phyloP scores from a whole-genome alignment of 208 protist genomes.

The Endotrypanum monterogeii region DNA sequence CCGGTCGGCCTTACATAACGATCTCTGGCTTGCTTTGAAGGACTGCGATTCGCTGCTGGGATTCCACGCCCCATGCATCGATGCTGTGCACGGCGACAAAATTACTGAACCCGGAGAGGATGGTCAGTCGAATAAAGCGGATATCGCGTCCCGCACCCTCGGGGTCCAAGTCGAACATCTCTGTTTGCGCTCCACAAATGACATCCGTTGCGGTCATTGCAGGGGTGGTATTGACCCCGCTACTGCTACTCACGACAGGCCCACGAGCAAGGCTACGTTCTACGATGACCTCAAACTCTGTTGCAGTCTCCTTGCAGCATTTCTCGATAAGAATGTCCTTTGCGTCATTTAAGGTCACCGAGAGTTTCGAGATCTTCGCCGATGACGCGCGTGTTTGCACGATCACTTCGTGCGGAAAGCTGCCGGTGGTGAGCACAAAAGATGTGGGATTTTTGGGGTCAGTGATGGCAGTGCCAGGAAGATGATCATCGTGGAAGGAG shows the following conservation, averaged over 20 bases:
- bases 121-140: constrained; percentile 51
- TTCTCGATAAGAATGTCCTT: constrained; percentile 74
- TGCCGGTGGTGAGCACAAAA: constrained; percentile 83
- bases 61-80: constrained; percentile 76
- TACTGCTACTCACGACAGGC: neutral
- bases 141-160: constrained; percentile 56
- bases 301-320: constrained; percentile 22
- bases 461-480: constrained; percentile 46
- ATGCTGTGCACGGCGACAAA: constrained; percentile 79
- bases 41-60: constrained; percentile 82
- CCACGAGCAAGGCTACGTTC: constrained; percentile 58
- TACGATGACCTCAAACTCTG: constrained; percentile 50
- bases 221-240: neutral
- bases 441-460: constrained; percentile 45
- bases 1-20: constrained; percentile 46
- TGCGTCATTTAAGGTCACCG: constrained; percentile 66
- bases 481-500: constrained; percentile 76
- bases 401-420: constrained; percentile 85
- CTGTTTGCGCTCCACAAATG: constrained; percentile 43
- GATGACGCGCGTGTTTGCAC: constrained; percentile 58
- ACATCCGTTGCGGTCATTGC: neutral
- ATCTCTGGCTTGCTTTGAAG: constrained; percentile 80
- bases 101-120: constrained; percentile 79
- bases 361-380: constrained; percentile 56
- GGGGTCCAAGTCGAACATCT: constrained; percentile 64